Conservation (phyloP, 495 filamentous ascomycete genomes). For the Aspergillus leporis region DNA sequence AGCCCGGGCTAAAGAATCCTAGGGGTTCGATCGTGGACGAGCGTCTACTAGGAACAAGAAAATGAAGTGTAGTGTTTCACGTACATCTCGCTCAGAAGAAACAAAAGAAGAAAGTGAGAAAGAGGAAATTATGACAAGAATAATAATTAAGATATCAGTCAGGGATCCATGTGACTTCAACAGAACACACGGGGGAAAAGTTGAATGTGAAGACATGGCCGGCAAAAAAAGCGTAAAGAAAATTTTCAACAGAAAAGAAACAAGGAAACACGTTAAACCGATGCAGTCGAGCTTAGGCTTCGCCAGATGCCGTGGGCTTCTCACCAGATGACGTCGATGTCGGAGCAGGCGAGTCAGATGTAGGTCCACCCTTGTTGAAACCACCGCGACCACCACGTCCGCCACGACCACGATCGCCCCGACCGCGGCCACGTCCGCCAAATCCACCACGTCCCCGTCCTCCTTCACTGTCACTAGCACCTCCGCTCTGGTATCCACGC, state of each 20-base stretch:
- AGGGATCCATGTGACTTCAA: slow-evolving; percentile 9
- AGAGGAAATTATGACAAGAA: slow-evolving; percentile 21
- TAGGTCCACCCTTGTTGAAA: slow-evolving; percentile 48
- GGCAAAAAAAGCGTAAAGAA: slow-evolving; percentile 16
- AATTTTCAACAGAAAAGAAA: slow-evolving; percentile 14
- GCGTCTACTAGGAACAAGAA: slow-evolving; percentile 10
- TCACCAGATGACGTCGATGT: slow-evolving; percentile 53
- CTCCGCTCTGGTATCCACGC: slow-evolving; percentile 74
- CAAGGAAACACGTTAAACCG: slow-evolving; percentile 17
- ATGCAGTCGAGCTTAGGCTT: slow-evolving; percentile 42
- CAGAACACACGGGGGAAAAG: slow-evolving; percentile 10
- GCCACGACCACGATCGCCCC: slow-evolving; percentile 36
- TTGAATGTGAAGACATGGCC: slow-evolving; percentile 12
- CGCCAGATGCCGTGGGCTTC: slow-evolving; percentile 42
- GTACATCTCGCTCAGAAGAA: slow-evolving; percentile 18
- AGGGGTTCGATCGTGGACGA: neutral
- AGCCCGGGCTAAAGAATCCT: slow-evolving; percentile 2
- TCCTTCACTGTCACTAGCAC: slow-evolving; percentile 81
- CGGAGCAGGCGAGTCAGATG: slow-evolving; percentile 51
- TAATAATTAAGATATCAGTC: slow-evolving; percentile 20
- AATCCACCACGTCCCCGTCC: slow-evolving; percentile 46
- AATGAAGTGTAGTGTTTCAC: slow-evolving; percentile 11
- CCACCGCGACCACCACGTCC: slow-evolving; percentile 50
- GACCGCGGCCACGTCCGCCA: slow-evolving; percentile 43
- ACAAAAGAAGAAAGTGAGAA: slow-evolving; percentile 8